Conservation (phyloP, 2,329 filamentous ascomycete genomes). For the Neofusicoccum kwambonambiense region DNA sequence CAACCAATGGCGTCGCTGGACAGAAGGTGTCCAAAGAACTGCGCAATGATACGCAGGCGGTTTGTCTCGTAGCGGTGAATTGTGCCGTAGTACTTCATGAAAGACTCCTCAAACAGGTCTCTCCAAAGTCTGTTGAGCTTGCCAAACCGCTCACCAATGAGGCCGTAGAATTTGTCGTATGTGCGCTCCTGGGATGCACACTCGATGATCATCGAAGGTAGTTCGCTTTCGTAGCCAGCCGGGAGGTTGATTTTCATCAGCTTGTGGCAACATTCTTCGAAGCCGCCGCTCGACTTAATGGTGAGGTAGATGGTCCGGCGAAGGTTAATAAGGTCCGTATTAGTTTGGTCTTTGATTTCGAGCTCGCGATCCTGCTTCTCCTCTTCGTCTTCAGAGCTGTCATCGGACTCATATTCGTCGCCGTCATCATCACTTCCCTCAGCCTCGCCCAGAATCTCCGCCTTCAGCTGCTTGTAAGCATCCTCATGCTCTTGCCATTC, state of each 20-base stretch:
- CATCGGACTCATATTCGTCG: conserved; percentile 63
- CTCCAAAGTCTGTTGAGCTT: conserved; percentile 95
- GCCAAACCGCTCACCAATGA: conserved; percentile 91
- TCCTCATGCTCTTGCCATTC: conserved; percentile 90
- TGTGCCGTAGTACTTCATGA: conserved; percentile 92
- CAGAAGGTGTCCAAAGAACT: conserved; percentile 90
- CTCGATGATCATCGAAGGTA: conserved; percentile 96
- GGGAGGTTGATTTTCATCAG: conserved; percentile 86
- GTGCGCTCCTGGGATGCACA: conserved; percentile 96
- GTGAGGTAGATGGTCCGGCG: conserved; percentile 94
- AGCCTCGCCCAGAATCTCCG: conserved; percentile 84
- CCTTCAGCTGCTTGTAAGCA: conserved; percentile 84
- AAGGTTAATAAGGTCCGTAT: conserved; percentile 90
- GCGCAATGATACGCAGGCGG: conserved; percentile 87
- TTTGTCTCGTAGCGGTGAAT: conserved; percentile 98
- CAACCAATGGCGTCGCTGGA: conserved; percentile 86
- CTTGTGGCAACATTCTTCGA: conserved; percentile 97
- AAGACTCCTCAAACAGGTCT: conserved; percentile 86
- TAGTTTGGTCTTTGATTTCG: conserved; percentile 97
- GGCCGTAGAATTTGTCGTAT: conserved; percentile 94
- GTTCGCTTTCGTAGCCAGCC: conserved; percentile 78
- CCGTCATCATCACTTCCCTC: conserved; percentile 75
- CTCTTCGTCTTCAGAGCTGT: conserved; percentile 72
- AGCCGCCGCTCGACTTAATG: conserved; percentile 93
- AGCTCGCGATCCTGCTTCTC: conserved; percentile 76